Percentiles rank a stretch among this genome's conserved stretches.
Conservation (phyloP, 1,284 basidiomycete genomes). For the Sanghuangporus sanghuang region DNA sequence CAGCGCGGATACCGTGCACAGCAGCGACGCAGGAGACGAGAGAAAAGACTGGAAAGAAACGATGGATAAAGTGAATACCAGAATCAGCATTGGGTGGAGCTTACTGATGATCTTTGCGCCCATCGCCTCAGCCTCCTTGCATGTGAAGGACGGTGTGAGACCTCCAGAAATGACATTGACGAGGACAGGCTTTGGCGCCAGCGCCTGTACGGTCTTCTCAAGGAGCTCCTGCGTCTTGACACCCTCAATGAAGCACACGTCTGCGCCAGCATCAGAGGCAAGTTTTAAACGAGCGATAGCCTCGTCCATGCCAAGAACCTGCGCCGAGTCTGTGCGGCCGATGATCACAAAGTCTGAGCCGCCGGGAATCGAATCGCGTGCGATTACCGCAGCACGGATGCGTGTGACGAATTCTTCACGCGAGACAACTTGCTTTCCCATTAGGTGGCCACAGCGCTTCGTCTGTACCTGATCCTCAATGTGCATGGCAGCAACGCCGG, state of each 20-base stretch:
- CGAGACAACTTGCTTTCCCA: conserved; percentile 78
- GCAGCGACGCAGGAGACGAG: conserved; percentile 68
- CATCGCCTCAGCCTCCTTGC: conserved; percentile 57
- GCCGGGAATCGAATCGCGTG: conserved; percentile 65
- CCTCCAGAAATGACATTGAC: conserved; percentile 77
- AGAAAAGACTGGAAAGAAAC: conserved; percentile 47
- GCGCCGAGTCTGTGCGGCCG: conserved; percentile 78
- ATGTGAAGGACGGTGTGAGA: conserved; percentile 68
- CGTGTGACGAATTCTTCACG: conserved; percentile 71
- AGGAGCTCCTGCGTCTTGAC: conserved; percentile 67
- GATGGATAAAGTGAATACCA: not conserved
- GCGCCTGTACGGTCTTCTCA: conserved; percentile 53
- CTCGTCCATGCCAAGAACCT: conserved; percentile 78
- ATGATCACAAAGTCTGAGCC: conserved; percentile 77
- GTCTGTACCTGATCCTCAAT: conserved; percentile 84
- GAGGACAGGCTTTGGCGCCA: conserved; percentile 69
- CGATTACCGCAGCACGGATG: conserved; percentile 72
- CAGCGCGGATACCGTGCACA: conserved; percentile 64
- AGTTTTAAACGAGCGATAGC: conserved; percentile 64
- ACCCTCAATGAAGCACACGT: conserved; percentile 83
- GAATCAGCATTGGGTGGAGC: conserved; percentile 22
- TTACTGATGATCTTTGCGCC: conserved; percentile 74
- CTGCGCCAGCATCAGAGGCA: conserved; percentile 71
- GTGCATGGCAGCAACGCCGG: conserved; percentile 73
- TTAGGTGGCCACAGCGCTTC: conserved; percentile 77